Conservation (phyloP, 345 rosid species). For the Salix caprea region DNA sequence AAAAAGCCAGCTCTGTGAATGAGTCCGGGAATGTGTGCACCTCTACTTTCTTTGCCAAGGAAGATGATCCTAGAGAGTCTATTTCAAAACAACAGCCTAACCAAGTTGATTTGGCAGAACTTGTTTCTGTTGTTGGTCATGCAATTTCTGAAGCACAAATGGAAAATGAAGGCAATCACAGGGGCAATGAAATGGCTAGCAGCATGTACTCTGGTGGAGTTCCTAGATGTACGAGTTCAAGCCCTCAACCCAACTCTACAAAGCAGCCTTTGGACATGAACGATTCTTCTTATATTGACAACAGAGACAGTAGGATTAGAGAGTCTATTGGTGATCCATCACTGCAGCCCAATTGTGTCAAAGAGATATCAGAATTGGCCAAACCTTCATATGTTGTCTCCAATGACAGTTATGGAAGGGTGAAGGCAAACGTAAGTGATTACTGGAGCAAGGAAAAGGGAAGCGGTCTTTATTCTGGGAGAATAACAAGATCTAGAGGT, state of each 20-base stretch:
- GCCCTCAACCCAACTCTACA: constrained; percentile 16
- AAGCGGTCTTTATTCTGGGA: constrained; percentile 13
- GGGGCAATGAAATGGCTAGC: constrained; percentile 27
- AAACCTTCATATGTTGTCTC: constrained; percentile 20
- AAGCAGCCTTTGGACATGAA: constrained; percentile 18
- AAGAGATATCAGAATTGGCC: constrained; percentile 8
- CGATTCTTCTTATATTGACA: constrained; percentile 18
- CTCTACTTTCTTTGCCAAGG: not conserved
- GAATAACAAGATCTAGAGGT: constrained; percentile 36
- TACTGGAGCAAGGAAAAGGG: constrained; percentile 23
- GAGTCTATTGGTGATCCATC: constrained; percentile 9
- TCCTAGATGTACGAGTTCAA: constrained; percentile 33
- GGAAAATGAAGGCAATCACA: constrained; percentile 25
- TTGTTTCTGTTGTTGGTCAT: constrained; percentile 23
- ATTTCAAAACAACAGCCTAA: constrained; percentile 23
- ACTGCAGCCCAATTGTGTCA: not conserved
- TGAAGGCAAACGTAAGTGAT: constrained; percentile 21
- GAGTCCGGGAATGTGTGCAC: constrained; percentile 8
- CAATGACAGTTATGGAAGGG: constrained; percentile 24
- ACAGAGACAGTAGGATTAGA: constrained; percentile 6
- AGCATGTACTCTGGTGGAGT: constrained; percentile 25
- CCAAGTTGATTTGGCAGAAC: constrained; percentile 20
- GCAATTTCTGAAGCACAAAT: constrained; percentile 21
- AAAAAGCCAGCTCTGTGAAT: constrained; percentile 5
- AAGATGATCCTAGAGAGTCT: constrained; percentile 13